Evolutionary conservation across 345 rosid genomes (phyloP), one percentile per base, ranked within the genome.

Genomic region (Brassica incana): DNA sequence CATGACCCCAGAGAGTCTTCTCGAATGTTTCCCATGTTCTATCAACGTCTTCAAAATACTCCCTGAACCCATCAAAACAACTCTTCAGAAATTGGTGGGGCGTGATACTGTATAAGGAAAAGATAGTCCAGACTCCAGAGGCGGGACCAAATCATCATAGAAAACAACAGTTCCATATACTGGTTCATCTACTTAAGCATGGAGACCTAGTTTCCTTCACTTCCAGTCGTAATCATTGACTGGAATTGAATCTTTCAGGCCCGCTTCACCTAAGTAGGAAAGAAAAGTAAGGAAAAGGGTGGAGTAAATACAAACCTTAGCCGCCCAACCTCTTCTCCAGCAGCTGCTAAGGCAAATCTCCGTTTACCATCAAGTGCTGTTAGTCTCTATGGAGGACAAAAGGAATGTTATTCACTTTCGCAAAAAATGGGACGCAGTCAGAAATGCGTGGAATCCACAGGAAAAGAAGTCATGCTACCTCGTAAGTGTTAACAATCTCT

Each of bases 11-110:
- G 81, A 95, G 83, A 83, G 95, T 90, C 83, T 91, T 90, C 85
- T 95, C 99, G 85, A 95, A 93, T 63, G 97, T 93, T 85, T 90
- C 99, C 98, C 99, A 95, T 3, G 92, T 91, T 75, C 70, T 87
- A 89, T 95, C 99, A 43, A 95, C 97, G 61, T 95, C 99, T 88
- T 95, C 98, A 85, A 95, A 95, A 86, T 95, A 95, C 87, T 93
- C 98, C 78, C 99, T 95, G 86, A 15, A 30, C 35, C 76, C 82
- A 69, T 40, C 52, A 66, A 66, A 74, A 59, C 7, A 65, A 59
- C 65, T 67, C 64, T 61, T 76, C 48, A 77, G 45, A 76, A 38
- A 43, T 29, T 65, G 50, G 38, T 29, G 11, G 65, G 1, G 65
- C 32, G 3, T 43, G 50, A 18, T 63, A 68, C 72, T 20, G 81